Conservation (phyloP, 495 filamentous ascomycete species). For the Achaetomiella virescens region DNA sequence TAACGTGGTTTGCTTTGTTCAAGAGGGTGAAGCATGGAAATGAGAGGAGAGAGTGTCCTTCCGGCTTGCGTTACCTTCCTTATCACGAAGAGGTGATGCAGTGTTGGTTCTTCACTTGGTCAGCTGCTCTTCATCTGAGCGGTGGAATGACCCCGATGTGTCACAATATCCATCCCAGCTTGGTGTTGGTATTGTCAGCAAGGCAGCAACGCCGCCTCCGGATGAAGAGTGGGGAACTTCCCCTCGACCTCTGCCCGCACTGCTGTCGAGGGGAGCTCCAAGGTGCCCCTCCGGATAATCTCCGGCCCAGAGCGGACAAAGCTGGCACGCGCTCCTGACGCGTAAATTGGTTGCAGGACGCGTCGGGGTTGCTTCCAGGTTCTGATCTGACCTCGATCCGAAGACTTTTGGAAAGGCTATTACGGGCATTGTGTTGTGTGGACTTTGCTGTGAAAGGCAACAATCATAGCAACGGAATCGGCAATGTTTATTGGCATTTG, state of each 20-base stretch:
- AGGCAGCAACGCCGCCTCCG: slow-evolving; percentile 6
- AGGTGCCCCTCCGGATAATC: slow-evolving; percentile 21
- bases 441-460: background rate
- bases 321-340: background rate
- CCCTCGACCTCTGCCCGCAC: too few species aligned
- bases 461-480: background rate
- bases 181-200: background rate
- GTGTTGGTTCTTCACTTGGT: background rate
- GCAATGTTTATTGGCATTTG: slow-evolving; percentile 89
- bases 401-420: too few species aligned
- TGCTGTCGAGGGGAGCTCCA: slow-evolving; percentile 13
- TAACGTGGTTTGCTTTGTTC: background rate
- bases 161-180: background rate
- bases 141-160: slow-evolving; percentile 9
- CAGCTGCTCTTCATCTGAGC: slow-evolving; percentile 5
- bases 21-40: background rate
- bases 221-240: slow-evolving; percentile 4
- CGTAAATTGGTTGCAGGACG: slow-evolving; percentile 23
- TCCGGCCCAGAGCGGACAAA: background rate
- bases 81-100: background rate
- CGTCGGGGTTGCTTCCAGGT: slow-evolving; percentile 8
- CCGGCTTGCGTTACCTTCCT: too few species aligned
- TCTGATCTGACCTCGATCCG: too few species aligned
- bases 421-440: too few species aligned
- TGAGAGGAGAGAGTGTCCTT: background rate